Percentiles rank a stretch among this genome's conserved stretches.
These are phyloP conservation scores for Xylariaceae sp. DNA, from an alignment of 2,329 filamentous ascomycete genomes.

Conservation along the genomic window DNA sequence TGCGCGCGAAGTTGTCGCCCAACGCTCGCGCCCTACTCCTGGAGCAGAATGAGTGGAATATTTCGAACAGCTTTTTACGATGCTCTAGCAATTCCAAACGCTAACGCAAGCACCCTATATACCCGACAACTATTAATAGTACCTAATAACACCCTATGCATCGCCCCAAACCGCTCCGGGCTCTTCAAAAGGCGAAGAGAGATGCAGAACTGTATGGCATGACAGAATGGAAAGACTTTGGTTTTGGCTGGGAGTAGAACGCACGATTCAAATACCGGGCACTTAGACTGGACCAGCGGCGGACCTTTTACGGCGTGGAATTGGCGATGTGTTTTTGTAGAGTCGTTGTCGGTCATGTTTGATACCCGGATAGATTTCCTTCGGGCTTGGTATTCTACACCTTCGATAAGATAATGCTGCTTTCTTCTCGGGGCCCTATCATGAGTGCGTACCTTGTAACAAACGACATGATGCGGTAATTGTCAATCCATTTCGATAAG, in stretches of 20 bases:
- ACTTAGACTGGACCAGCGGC: conserved; percentile 28
- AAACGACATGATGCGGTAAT: too few species aligned
- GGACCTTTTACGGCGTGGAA: conserved; percentile 28
- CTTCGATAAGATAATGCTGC: conserved; percentile 14
- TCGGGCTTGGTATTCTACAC: conserved; percentile 35
- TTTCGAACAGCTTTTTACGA: neutral
- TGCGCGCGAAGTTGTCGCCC: conserved; percentile 79
- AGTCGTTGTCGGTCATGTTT: conserved; percentile 39
- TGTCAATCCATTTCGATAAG: neutral
- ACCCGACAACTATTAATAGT: conserved; percentile 19
- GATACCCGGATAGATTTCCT: conserved; percentile 48
- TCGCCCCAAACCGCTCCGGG: neutral
- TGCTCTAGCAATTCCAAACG: neutral
- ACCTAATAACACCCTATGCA: conserved; percentile 26
- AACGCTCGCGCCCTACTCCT: conserved; percentile 38
- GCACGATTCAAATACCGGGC: conserved; percentile 19
- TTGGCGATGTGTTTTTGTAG: conserved; percentile 29
- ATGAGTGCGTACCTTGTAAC: neutral
- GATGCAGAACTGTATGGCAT: conserved; percentile 12
- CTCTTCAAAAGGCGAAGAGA: neutral
- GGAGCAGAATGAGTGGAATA: conserved; percentile 22
- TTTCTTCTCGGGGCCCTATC: neutral
- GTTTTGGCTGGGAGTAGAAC: conserved; percentile 21
- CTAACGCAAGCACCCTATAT: conserved; percentile 16
- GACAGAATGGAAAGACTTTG: conserved; percentile 30